Conservation (phyloP, 257 asterid species). For the Agastache rugosa region DNA sequence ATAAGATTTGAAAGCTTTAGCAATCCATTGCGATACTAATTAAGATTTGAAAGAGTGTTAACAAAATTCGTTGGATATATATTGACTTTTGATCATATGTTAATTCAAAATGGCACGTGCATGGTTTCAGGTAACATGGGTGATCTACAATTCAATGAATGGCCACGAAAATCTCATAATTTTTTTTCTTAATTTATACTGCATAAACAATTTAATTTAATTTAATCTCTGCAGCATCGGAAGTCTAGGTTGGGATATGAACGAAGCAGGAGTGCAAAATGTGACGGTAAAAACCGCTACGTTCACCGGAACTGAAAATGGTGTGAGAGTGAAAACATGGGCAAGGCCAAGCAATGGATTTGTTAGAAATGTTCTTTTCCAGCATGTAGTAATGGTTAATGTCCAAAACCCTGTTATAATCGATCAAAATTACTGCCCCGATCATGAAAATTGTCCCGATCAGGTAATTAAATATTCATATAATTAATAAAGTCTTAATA, state of each 20-base stretch:
- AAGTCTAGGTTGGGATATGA: constrained; percentile 56
- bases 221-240: constrained; percentile 56
- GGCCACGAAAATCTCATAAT: no score
- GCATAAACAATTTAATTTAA: no score
- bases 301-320: constrained; percentile 59
- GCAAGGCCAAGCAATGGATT: constrained; percentile 67
- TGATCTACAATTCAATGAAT: background rate
- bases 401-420: constrained; percentile 64
- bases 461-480: constrained; percentile 34
- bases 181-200: background rate
- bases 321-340: constrained; percentile 71
- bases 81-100: constrained; percentile 29
- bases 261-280: constrained; percentile 66
- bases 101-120: constrained; percentile 12
- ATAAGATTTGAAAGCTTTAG: no score
- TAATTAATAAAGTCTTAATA: background rate
- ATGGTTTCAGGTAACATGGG: constrained; percentile 26
- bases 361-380: constrained; percentile 48
- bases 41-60: background rate
- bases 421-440: constrained; percentile 68
- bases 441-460: constrained; percentile 41
- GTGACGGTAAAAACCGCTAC: constrained; percentile 55
- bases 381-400: constrained; percentile 48
- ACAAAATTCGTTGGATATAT: background rate
- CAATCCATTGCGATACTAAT: no score